phyloP scores from a whole-genome alignment of 441 rosid genomes.

The Eugenia klotzschiana region DNA sequence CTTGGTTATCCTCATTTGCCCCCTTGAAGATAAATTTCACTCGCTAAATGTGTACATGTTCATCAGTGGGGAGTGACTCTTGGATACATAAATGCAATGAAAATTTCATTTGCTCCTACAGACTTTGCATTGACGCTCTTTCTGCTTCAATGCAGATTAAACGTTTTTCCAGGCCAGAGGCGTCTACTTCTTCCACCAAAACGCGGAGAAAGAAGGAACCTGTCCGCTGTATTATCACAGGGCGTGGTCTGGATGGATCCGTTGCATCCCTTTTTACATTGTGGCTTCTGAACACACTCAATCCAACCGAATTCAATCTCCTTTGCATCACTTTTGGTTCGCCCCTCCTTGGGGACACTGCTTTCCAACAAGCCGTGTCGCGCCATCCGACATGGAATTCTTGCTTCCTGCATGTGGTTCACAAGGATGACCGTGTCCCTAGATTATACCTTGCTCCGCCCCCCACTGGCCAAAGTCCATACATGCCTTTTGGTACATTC shows the following conservation, averaged over 20 bases:
- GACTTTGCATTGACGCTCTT: too few relatives aligned
- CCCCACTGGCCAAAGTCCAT: neutral
- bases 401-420: conserved; percentile 51
- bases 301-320: conserved; percentile 10
- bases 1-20: too few relatives aligned
- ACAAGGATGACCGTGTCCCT: conserved; percentile 20
- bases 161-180: too few relatives aligned
- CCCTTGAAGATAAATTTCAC: too few relatives aligned
- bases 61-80: too few relatives aligned
- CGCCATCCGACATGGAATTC: conserved; percentile 25
- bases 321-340: conserved; percentile 65
- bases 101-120: too few relatives aligned
- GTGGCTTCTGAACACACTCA: conserved; percentile 37
- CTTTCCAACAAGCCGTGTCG: conserved; percentile 23
- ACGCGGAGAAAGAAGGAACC: neutral
- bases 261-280: conserved; percentile 57
- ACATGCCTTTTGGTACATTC: conserved; percentile 48
- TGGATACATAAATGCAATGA: too few relatives aligned
- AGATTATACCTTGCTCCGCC: neutral
- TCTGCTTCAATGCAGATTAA: too few relatives aligned
- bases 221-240: conserved; percentile 32
- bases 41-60: too few relatives aligned
- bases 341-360: conserved; percentile 33
- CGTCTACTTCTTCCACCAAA: too few relatives aligned
- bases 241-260: conserved; percentile 44